Base-by-base conservation (phyloP, 495 filamentous ascomycete species). In the Cercophora scortea region DNA sequence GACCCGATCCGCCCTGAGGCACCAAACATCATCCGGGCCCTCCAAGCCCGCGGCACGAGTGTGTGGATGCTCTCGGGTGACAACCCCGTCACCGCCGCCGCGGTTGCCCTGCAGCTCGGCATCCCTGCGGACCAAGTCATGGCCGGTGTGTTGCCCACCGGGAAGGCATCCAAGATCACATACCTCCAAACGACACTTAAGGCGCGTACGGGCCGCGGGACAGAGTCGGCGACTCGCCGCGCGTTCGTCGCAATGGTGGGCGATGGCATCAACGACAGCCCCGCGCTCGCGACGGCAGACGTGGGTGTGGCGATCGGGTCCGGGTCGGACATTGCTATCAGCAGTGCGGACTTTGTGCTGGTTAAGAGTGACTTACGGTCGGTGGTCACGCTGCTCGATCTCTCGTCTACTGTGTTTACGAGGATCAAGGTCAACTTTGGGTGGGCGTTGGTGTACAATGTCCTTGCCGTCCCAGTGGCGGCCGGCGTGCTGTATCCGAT, bases 21-120 rank as follows among this genome's bases (percentile, higher is more conserved):
- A 1, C 63, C 73, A 16, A 55, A 64, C 7, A 80, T 92, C 32
- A 80, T 96, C 58, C 61, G 67, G 6, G 71, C 83, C n/a, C 82
- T 97, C 6, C 78, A 82, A 50, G 66, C 79, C 18, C 78, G 76
- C 25, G 79, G 79, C 51, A 83, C 88, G 49, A 75, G 80, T 3
- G 86, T 95, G 25, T 96, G 84, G 81, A 95, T 97, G 89, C 84
- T 95, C 42, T 93, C 90, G 4, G 92, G 92, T 13, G 92, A 97
- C 66, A 87, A 87, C 55, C 76, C 77, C 1, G 79, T 71, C 18
- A 90, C 92, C 3, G 77, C 88, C n/a, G 74, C 78, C 33, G 87
- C 87, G 13, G 74, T 96, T n/a, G 92, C 87, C 1, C 67, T 73
- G 4, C 79, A 82, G 65, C 71, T 96, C 18, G 87, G 87, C 15